Percentiles rank a stretch among this genome's conserved stretches.
These are phyloP conservation scores for Saccharomycopsis microspora DNA, from an alignment of 805 yeast species.

Conservation along the genomic window DNA sequence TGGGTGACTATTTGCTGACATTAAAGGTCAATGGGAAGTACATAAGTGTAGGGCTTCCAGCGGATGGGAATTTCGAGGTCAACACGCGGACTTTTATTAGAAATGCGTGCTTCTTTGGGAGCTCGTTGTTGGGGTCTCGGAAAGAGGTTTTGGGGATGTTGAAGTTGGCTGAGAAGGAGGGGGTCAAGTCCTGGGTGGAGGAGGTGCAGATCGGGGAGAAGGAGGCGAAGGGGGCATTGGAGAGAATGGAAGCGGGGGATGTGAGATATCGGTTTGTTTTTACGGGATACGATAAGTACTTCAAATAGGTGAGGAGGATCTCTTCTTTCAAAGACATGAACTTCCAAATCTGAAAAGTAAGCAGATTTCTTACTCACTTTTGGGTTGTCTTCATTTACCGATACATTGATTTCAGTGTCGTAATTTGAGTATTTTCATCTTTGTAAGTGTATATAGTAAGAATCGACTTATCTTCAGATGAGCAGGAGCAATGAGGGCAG, in stretches of 20 bases:
- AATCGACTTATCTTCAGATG: no score
- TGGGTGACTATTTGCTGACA: slow-evolving; percentile 17
- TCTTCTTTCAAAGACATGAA: no score
- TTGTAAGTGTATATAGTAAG: no score
- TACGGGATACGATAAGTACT: slow-evolving; percentile 36
- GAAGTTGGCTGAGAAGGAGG: slow-evolving; percentile 46
- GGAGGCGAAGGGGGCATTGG: slow-evolving; percentile 43
- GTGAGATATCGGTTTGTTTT: slow-evolving; percentile 56
- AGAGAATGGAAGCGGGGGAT: slow-evolving; percentile 41
- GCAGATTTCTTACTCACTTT: no score
- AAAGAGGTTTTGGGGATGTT: slow-evolving; percentile 58
- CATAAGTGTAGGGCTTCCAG: slow-evolving; percentile 61
- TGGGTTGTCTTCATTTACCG: no score
- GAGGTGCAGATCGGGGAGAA: slow-evolving; percentile 40
- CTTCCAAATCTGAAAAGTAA: no score
- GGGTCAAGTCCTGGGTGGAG: slow-evolving; percentile 55
- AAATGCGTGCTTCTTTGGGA: slow-evolving; percentile 30
- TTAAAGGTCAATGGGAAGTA: slow-evolving; percentile 49
- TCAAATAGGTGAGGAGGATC: not conserved
- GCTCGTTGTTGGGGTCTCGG: slow-evolving; percentile 41
- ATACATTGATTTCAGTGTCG: no score
- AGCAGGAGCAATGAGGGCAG: no score
- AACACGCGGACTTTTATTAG: slow-evolving; percentile 23
- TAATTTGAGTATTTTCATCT: no score
- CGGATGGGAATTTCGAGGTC: slow-evolving; percentile 23